phyloP scores from a whole-genome alignment of 2,329 filamentous ascomycete genomes.

The Verticillium albo-atrum region DNA sequence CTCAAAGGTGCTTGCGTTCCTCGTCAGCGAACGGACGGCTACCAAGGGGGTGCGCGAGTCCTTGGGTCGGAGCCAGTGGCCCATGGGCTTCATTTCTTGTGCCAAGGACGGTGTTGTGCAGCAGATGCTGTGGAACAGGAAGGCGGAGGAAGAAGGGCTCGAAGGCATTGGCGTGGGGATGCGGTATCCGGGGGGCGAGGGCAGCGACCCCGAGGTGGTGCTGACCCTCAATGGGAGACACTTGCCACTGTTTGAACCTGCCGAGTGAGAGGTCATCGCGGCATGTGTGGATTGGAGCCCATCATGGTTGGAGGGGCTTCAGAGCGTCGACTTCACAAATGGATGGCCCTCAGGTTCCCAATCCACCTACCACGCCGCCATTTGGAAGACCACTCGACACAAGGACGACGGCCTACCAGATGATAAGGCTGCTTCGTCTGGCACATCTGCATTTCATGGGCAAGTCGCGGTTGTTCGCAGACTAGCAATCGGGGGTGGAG shows the following conservation, averaged over 20 bases:
- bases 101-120: slow-evolving; percentile 50
- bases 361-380: no score
- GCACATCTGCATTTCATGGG: background rate
- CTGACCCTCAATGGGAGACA: slow-evolving; percentile 47
- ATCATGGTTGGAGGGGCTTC: no score
- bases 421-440: no score
- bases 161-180: slow-evolving; percentile 52
- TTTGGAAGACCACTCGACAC: no score
- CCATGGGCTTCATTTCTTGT: slow-evolving; percentile 68
- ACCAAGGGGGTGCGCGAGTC: slow-evolving; percentile 77
- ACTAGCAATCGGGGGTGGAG: background rate
- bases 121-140: slow-evolving; percentile 71
- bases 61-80: slow-evolving; percentile 60
- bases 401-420: no score
- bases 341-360: no score
- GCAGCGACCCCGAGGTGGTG: slow-evolving; percentile 35
- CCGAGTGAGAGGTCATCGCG: background rate
- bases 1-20: slow-evolving; percentile 59
- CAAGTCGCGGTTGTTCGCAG: background rate
- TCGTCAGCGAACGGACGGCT: slow-evolving; percentile 65
- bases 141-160: slow-evolving; percentile 58
- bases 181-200: slow-evolving; percentile 28
- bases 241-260: slow-evolving; percentile 18
- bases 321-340: no score
- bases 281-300: no score